phyloP scores from a whole-genome alignment of 495 filamentous ascomycete species.

The Annulohypoxylon nitens region DNA sequence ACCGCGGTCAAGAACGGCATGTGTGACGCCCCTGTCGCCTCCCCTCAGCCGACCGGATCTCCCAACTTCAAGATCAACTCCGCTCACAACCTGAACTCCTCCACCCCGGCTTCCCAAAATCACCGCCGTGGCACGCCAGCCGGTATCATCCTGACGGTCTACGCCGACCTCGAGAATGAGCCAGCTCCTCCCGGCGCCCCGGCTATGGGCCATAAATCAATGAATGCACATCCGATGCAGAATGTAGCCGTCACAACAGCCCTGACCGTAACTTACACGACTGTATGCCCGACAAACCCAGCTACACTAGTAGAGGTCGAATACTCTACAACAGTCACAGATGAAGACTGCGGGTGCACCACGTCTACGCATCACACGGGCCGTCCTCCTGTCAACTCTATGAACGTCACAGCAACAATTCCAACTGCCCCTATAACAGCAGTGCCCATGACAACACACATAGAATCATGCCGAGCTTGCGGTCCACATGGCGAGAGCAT shows the following conservation, averaged over 20 bases:
- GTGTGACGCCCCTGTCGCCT: constrained; percentile 23
- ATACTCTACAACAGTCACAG: constrained; percentile 41
- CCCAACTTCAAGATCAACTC: not conserved
- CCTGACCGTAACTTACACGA: constrained; percentile 47
- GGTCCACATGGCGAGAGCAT: constrained; percentile 43
- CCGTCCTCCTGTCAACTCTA: not conserved
- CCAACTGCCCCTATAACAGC: not conserved
- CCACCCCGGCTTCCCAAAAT: not conserved
- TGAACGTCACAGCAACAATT: not conserved
- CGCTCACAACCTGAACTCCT: not conserved
- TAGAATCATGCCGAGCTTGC: constrained; percentile 39
- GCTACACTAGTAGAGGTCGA: constrained; percentile 32
- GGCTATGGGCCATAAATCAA: constrained; percentile 30
- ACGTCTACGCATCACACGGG: not conserved
- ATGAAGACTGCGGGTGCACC: constrained; percentile 31
- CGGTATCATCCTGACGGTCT: constrained; percentile 36
- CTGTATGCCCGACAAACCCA: constrained; percentile 47
- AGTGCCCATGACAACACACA: constrained; percentile 44
- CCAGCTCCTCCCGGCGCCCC: constrained; percentile 34
- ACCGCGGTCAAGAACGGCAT: constrained; percentile 56
- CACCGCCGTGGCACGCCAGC: not conserved
- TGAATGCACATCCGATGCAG: not conserved
- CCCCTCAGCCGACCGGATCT: not conserved
- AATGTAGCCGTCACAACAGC: constrained; percentile 32
- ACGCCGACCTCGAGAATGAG: constrained; percentile 31